Evolutionary conservation across 169 alveolate species (phyloP).

Genomic region (Perkinsus olseni): DNA sequence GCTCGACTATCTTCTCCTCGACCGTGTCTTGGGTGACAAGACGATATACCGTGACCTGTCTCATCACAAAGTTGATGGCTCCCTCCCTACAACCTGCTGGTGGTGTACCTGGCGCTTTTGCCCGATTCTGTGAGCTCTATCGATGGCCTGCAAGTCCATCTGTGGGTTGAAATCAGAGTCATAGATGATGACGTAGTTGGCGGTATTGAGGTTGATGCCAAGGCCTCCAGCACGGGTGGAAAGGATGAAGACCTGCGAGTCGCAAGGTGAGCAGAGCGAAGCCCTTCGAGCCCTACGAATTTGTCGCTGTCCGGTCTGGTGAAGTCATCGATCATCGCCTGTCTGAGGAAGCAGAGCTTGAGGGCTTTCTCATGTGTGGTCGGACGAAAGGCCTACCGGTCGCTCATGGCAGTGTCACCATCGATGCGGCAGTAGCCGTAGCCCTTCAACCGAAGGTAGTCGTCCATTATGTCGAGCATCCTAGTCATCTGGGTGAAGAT

Average conservation of each 20-base stretch:
- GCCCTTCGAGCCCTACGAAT: background rate
- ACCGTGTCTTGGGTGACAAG: conserved; percentile 88
- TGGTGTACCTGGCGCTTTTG: conserved; percentile 71
- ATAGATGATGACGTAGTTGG: conserved; percentile 96
- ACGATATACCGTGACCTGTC: conserved; percentile 83
- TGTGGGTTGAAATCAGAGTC: conserved; percentile 99
- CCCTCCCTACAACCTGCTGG: conserved; percentile 88
- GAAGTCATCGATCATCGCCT: conserved; percentile 20
- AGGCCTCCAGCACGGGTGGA: conserved; percentile 91
- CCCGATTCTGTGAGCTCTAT: conserved; percentile 91
- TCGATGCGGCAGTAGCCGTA: conserved; percentile 89
- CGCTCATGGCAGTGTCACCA: conserved; percentile 92
- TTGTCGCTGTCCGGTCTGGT: conserved; percentile 19
- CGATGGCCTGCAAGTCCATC: conserved; percentile 98
- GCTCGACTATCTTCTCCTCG: conserved; percentile 92
- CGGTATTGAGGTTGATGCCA: conserved; percentile 89
- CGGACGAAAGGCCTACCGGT: conserved; percentile 80
- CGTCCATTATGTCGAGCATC: conserved; percentile 92
- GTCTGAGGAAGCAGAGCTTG: too few relatives aligned
- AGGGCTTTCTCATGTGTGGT: too few relatives aligned
- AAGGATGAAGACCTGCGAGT: conserved; percentile 52
- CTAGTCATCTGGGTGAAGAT: conserved; percentile 93
- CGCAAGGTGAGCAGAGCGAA: background rate
- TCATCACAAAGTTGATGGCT: conserved; percentile 79
- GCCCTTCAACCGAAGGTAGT: conserved; percentile 81